Conservation (phyloP, 148 eudicot species). For the Nyssa sinensis region DNA sequence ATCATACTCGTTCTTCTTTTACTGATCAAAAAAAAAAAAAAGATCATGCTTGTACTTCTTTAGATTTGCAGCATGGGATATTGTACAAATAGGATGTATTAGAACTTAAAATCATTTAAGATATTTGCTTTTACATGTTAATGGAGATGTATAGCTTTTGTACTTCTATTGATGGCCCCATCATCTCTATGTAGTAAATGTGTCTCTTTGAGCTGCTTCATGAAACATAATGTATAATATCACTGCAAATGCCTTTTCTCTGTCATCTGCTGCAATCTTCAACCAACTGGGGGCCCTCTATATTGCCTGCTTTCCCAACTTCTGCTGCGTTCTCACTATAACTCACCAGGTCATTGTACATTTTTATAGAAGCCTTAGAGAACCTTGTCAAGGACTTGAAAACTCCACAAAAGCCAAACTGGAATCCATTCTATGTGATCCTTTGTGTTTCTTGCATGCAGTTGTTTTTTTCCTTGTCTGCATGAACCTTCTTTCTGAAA, state of each 20-base stretch:
- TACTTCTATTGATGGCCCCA: neutral
- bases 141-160: neutral
- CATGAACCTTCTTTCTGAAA: slow-evolving; percentile 51
- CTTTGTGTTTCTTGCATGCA: slow-evolving; percentile 77
- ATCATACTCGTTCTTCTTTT: no score
- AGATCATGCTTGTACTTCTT: slow-evolving; percentile 29
- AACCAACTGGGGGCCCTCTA: slow-evolving; percentile 37
- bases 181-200: neutral
- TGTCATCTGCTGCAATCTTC: slow-evolving; percentile 39
- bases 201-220: slow-evolving; percentile 92
- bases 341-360: slow-evolving; percentile 57
- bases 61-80: slow-evolving; percentile 38
- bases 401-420: slow-evolving; percentile 69
- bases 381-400: slow-evolving; percentile 75
- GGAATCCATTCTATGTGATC: slow-evolving; percentile 77
- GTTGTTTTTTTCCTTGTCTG: slow-evolving; percentile 82
- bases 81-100: slow-evolving; percentile 60
- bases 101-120: slow-evolving; percentile 18
- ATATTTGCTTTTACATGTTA: slow-evolving; percentile 14
- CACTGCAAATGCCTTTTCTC: slow-evolving; percentile 13
- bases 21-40: no score
- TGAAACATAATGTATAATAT: slow-evolving; percentile 52
- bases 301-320: slow-evolving; percentile 32
- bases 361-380: slow-evolving; percentile 60
- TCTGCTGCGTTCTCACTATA: slow-evolving; percentile 36